These are phyloP conservation scores for Medicago ruthenica DNA, from an alignment of 306 rosid genomes.

Conservation along the genomic window DNA sequence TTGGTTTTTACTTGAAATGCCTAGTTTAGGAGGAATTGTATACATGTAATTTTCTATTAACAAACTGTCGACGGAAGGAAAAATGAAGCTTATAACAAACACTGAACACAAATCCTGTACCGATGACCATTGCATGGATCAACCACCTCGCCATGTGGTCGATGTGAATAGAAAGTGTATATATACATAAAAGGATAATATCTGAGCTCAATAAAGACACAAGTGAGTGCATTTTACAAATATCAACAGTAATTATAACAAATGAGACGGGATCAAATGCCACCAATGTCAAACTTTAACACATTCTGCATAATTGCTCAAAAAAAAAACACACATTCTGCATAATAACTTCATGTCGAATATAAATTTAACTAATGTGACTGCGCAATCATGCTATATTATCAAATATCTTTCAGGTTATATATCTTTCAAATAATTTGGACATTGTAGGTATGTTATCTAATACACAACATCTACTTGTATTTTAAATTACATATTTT, in stretches of 20 bases:
- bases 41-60: constrained; percentile 5
- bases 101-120: not conserved
- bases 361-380: not conserved
- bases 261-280: not conserved
- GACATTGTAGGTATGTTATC: too few species aligned
- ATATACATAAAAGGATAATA: constrained; percentile 1
- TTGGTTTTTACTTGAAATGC: constrained; percentile 8
- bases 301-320: too few species aligned
- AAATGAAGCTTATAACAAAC: constrained; percentile 8
- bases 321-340: too few species aligned
- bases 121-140: constrained; percentile 6
- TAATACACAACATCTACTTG: too few species aligned
- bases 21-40: constrained; percentile 4
- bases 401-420: not conserved
- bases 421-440: not conserved
- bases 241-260: not conserved
- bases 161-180: not conserved
- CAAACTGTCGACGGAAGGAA: constrained; percentile 12
- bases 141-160: constrained; percentile 1
- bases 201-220: constrained; percentile 3
- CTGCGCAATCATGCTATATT: not conserved
- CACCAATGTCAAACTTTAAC: not conserved
- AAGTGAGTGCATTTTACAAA: constrained; percentile 14
- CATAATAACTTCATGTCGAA: not conserved
- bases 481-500: not conserved